Evolutionary conservation across 345 rosid species (phyloP), one percentile per base, ranked within the genome.

Genomic region (Populus simonii): DNA sequence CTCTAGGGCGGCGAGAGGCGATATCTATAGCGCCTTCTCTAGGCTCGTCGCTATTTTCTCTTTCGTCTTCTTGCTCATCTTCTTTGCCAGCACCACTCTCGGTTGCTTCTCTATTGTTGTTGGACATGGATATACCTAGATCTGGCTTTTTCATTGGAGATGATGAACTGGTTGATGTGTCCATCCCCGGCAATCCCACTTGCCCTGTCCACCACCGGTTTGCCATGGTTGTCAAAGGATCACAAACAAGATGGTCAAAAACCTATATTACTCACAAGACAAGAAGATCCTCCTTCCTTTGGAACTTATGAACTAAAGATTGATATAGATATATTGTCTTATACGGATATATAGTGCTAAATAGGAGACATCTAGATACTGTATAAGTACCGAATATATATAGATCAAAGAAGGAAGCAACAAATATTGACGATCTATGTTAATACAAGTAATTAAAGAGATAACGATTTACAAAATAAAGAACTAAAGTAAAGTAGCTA

Each of bases 141-240:
- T 90, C 92, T 82, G 93, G 89, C 79, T 87, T 89, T 86, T 90
- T 87, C 87, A 90, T 72, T 33, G 87, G 89, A 85, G 93, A 85
- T 3, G 93, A 83, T 74, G 88, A 85, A 53, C 88, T 81, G 6
- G 92, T 84, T 31, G 90, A 84, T 61, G 87, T 84, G 75, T 90
- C 90, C 67, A 89, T 80, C 22, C 88, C 90, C 0, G 88, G 82
- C 59, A 90, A 76, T 63, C 88, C 89, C 75, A 88, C 86, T 76
- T 89, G 92, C 57, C 89, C 92, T 13, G 90, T 78, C 93, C 93
- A 90, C 93, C 93, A 88, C 61, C 76, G 80, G 76, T 74, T 79
- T 68, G 82, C 82, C 82, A 79, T 79, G 47, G 68, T 25, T 29
- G 36, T 29, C 38, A 20, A 16, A 49, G 20, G 68, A 41, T 13